Evolutionary conservation across 768 basidiomycete genomes (phyloP).

Genomic region (Leucocoprinus birnbaumii): DNA sequence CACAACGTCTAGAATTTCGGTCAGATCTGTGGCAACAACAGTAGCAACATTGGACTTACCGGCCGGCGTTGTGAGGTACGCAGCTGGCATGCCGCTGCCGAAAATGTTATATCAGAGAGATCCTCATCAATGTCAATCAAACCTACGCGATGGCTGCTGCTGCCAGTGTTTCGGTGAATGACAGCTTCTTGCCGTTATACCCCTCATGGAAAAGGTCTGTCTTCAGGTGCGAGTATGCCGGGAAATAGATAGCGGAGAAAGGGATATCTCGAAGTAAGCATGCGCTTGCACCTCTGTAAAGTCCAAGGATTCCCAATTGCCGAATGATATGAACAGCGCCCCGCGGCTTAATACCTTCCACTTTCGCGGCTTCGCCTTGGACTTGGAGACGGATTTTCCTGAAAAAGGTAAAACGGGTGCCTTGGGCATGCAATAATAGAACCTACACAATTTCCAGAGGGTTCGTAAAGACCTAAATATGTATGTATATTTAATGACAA

Average conservation of each 20-base stretch:
- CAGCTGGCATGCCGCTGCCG: conserved; percentile 94
- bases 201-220: conserved; percentile 95
- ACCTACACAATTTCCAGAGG: conserved; percentile 93
- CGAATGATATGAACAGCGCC: conserved; percentile 93
- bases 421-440: not conserved
- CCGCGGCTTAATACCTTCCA: conserved; percentile 74
- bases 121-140: conserved; percentile 15
- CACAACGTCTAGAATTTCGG: conserved; percentile 72
- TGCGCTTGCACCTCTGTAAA: conserved; percentile 92
- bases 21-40: conserved; percentile 7
- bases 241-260: conserved; percentile 93
- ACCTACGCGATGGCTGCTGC: conserved; percentile 82
- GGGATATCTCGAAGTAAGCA: conserved; percentile 95
- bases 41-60: conserved; percentile 40
- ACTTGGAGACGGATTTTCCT: conserved; percentile 93
- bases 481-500: conserved; percentile 14
- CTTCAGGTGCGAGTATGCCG: conserved; percentile 86
- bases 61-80: conserved; percentile 89
- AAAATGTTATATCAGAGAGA: conserved; percentile 24
- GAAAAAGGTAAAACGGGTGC: not conserved
- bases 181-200: conserved; percentile 89
- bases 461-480: conserved; percentile 95
- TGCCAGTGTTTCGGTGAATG: conserved; percentile 84
- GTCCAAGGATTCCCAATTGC: conserved; percentile 86
- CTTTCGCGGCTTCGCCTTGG: conserved; percentile 93